Percentiles rank a stretch among this genome's conserved stretches.
Evolutionary conservation across 768 basidiomycete species (phyloP).

Genomic region (Suillus subalutaceus): DNA sequence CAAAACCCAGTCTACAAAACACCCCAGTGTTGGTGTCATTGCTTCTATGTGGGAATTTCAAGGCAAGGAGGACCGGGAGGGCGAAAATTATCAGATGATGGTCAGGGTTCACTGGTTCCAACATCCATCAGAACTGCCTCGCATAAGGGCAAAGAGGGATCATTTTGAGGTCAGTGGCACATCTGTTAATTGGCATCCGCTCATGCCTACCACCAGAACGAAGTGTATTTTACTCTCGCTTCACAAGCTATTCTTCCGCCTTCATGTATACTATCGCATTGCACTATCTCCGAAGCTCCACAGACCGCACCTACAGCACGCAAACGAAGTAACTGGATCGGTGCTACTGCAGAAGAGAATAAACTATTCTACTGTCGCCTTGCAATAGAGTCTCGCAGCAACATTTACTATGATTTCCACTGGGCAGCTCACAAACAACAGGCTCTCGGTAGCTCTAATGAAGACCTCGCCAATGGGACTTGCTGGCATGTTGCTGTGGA

Average conservation of each 20-base stretch:
- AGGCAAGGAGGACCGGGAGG: constrained; percentile 32
- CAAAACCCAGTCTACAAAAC: constrained; percentile 43
- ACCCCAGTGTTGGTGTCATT: constrained; percentile 71
- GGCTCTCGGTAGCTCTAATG: constrained; percentile 35
- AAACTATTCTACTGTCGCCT: constrained; percentile 55
- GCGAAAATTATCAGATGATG: constrained; percentile 47
- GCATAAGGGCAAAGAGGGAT: constrained; percentile 59
- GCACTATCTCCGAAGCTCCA: constrained; percentile 43
- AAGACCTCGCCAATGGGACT: constrained; percentile 40
- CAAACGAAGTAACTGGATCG: constrained; percentile 26
- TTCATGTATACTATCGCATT: constrained; percentile 52
- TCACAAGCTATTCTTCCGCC: constrained; percentile 53
- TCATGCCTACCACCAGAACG: constrained; percentile 51
- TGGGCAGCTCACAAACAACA: constrained; percentile 54
- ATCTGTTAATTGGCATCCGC: not conserved
- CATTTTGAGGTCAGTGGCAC: constrained; percentile 53
- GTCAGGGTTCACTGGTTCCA: constrained; percentile 79
- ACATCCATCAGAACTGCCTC: constrained; percentile 63
- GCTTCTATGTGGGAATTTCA: constrained; percentile 65
- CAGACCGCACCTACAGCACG: constrained; percentile 15
- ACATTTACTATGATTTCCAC: constrained; percentile 62
- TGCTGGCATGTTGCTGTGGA: constrained; percentile 49
- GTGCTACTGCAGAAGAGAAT: constrained; percentile 20
- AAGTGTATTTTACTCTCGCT: constrained; percentile 69
- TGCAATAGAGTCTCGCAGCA: constrained; percentile 60